Conservation (phyloP, 768 basidiomycete genomes). For the Kwoniella mangroviensis region DNA sequence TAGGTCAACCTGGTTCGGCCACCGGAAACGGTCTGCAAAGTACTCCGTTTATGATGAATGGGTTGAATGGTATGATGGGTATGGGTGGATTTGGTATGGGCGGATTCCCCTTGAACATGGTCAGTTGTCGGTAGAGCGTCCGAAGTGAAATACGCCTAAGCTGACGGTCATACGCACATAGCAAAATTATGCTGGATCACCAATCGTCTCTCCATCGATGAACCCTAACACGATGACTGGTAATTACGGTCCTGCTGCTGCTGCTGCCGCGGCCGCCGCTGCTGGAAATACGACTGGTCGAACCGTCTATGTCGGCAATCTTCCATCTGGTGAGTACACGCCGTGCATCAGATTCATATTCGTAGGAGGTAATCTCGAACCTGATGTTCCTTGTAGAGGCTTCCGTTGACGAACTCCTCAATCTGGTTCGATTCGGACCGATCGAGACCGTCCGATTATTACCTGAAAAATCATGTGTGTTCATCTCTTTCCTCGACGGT, state of each 20-base stretch:
- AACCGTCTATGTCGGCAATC: conserved; percentile 95
- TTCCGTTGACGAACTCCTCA: conserved; percentile 95
- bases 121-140: no score
- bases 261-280: conserved; percentile 75
- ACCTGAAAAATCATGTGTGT: conserved; percentile 96
- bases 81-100: conserved; percentile 45
- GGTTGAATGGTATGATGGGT: conserved; percentile 38
- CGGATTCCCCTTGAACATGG: conserved; percentile 33
- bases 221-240: conserved; percentile 64
- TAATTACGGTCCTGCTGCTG: conserved; percentile 75
- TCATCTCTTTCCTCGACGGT: conserved; percentile 95
- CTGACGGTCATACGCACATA: no score
- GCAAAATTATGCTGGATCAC: conserved; percentile 27
- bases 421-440: conserved; percentile 96
- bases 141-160: no score
- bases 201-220: conserved; percentile 45
- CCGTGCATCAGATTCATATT: background rate
- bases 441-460: conserved; percentile 92
- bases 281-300: conserved; percentile 66
- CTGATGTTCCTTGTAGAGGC: conserved; percentile 64
- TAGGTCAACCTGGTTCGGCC: conserved; percentile 27
- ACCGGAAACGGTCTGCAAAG: conserved; percentile 22
- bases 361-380: conserved; percentile 1
- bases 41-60: conserved; percentile 30
- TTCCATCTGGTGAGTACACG: conserved; percentile 67